phyloP scores from a whole-genome alignment of 2,329 filamentous ascomycete species.

The Truncatella angustata region DNA sequence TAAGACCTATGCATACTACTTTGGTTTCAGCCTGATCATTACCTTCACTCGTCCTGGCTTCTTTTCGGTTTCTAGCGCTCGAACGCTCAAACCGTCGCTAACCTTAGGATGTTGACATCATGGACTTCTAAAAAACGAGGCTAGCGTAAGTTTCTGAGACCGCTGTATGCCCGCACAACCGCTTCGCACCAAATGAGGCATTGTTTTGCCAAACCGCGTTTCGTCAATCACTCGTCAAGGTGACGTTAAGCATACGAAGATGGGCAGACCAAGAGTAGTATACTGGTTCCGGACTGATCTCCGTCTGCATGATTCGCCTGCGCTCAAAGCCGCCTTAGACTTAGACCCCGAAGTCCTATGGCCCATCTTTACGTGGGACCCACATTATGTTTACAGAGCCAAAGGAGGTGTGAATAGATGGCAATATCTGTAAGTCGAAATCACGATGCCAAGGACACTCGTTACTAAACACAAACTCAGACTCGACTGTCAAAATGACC shows the following conservation, averaged over 20 bases:
- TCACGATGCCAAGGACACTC: background rate
- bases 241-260: too few relatives aligned
- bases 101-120: slow-evolving; percentile 22
- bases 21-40: too few relatives aligned
- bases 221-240: too few relatives aligned
- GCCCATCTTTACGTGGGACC: slow-evolving; percentile 79
- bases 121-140: too few relatives aligned
- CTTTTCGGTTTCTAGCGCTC: too few relatives aligned
- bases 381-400: slow-evolving; percentile 73
- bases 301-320: slow-evolving; percentile 74
- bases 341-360: slow-evolving; percentile 67
- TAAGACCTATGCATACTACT: too few relatives aligned
- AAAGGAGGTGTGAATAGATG: slow-evolving; percentile 71
- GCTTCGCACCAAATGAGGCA: too few relatives aligned
- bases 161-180: too few relatives aligned
- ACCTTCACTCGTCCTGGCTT: too few relatives aligned
- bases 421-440: slow-evolving; percentile 59
- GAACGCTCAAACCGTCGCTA: too few relatives aligned
- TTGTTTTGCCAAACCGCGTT: too few relatives aligned
- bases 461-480: slow-evolving; percentile 31
- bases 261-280: slow-evolving; percentile 53
- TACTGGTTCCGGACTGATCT: slow-evolving; percentile 81
- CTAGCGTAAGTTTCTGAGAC: too few relatives aligned
- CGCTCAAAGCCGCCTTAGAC: slow-evolving; percentile 68
- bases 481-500: slow-evolving; percentile 70